Evolutionary conservation across 2,329 filamentous ascomycete species (phyloP), one percentile per base, ranked within the genome.

Genomic region (Penicillium sp.): DNA sequence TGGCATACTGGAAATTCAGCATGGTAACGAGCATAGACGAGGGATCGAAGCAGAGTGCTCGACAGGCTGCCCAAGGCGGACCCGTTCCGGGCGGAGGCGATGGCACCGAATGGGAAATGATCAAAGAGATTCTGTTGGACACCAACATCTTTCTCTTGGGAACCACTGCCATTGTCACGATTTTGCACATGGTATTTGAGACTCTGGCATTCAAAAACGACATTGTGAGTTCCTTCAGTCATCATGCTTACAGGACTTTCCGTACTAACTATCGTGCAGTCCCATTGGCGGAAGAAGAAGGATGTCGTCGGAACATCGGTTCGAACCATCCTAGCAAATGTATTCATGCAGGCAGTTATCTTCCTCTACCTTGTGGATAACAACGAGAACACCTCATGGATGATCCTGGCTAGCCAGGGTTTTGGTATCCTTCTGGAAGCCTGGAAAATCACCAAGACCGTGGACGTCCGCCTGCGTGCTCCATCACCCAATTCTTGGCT

Each of bases 271-370:
- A 27, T 5, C 25, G n/a, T 44, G 33, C 32, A 70, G 67, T 74
- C 88, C 32, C 92, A 98, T 68, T 98, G 92, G 79, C 86, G 89
- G 61, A 95, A 96, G 73, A 98, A 98, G 82, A 98, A 98, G 74
- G 93, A 96, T 70, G 92, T 95, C 42, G 85, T 98, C 17, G 92
- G 92, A 47, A 94, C 95, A 30, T 95, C 89, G 1, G 84, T 98
- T 43, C 87, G 92, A 40, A 93, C 90, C 20, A 98, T 98, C 57
- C 73, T 98, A 40, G 88, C 86, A 61, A 98, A 96, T 58, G 89
- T 96, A 45, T 89, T 96, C 65, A 98, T 98, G 92, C 92, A 98
- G 66, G 66, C 76, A 5, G 76, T 96, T 58, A 95, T 98, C 65
- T 93, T 98, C 76, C 75, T 98, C 30, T 98, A 98, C 67, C 77